Conservation (phyloP, 2,329 filamentous ascomycete species). For the Sporothrix brasiliensis region DNA sequence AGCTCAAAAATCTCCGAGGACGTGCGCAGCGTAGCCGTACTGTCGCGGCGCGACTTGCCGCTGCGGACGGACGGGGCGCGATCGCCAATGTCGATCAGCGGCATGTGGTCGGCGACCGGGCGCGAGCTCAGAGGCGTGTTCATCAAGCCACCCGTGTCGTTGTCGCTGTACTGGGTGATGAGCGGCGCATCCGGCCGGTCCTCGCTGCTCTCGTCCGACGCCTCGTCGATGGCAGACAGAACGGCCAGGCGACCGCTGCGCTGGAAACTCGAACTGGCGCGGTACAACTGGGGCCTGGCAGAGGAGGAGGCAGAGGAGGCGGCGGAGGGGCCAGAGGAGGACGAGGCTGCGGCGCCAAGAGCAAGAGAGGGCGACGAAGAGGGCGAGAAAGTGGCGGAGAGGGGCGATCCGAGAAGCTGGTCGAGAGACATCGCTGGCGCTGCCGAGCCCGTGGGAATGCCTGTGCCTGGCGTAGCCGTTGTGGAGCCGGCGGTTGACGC, state of each 20-base stretch:
- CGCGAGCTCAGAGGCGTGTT: background rate
- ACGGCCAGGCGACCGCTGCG: constrained; percentile 49
- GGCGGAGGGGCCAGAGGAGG: background rate
- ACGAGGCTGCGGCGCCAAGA: background rate
- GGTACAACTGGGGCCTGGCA: constrained; percentile 35
- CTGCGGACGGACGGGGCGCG: constrained; percentile 15
- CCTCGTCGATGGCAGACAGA: constrained; percentile 66
- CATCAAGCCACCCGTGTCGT: constrained; percentile 13
- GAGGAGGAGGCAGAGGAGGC: background rate
- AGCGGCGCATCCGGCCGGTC: constrained; percentile 39
- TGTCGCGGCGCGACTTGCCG: constrained; percentile 35
- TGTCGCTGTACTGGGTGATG: background rate
- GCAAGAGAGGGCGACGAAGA: constrained; percentile 35
- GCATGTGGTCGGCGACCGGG: background rate
- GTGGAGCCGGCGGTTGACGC: background rate
- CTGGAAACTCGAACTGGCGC: constrained; percentile 41
- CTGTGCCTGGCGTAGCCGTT: constrained; percentile 2
- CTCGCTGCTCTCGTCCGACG: constrained; percentile 59
- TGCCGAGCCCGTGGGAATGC: background rate
- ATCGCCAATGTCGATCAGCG: background rate
- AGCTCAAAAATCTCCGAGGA: constrained; percentile 87
- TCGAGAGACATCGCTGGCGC: background rate
- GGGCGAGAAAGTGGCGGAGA: constrained; percentile 43
- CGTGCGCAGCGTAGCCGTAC: constrained; percentile 50
- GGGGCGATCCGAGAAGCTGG: constrained; percentile 37